Conservation (phyloP, 345 rosid genomes). For the Euclidium syriacum region DNA sequence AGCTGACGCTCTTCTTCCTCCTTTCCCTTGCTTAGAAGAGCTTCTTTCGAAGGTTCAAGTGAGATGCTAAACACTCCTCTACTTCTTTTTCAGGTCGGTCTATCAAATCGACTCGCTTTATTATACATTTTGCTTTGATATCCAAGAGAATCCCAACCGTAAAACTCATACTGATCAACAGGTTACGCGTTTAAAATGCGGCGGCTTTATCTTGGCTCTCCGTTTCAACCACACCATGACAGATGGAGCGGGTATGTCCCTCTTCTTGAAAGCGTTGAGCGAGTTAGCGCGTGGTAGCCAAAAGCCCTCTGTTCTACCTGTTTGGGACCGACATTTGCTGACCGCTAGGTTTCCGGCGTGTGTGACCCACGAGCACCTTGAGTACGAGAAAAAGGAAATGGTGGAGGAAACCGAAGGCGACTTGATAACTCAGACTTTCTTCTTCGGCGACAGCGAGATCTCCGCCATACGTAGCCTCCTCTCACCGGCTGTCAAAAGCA, state of each 20-base stretch:
- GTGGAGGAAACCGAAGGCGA: neutral
- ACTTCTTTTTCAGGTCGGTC: conserved; percentile 31
- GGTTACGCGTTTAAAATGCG: conserved; percentile 38
- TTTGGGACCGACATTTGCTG: conserved; percentile 33
- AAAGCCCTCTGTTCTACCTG: conserved; percentile 22
- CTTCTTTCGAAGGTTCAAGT: conserved; percentile 23
- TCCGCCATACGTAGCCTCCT: conserved; percentile 24
- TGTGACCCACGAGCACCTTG: conserved; percentile 20
- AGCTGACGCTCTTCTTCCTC: conserved; percentile 27
- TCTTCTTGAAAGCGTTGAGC: conserved; percentile 19
- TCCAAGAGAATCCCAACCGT: too few species aligned
- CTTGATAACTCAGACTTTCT: conserved; percentile 20
- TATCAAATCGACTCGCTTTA: too few species aligned
- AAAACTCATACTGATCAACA: too few species aligned
- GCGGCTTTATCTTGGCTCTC: conserved; percentile 33
- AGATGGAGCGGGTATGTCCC: conserved; percentile 20
- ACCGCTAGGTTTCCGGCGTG: conserved; percentile 19
- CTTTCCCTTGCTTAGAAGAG: conserved; percentile 34
- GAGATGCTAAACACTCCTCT: conserved; percentile 31
- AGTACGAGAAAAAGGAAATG: conserved; percentile 8
- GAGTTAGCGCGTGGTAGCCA: conserved; percentile 22
- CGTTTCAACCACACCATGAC: conserved; percentile 26
- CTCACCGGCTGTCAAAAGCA: conserved; percentile 13
- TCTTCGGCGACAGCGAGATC: conserved; percentile 27
- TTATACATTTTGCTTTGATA: too few species aligned